These are phyloP conservation scores for Aureobasidium sp. DNA, from an alignment of 2,329 filamentous ascomycete species.

Conservation along the genomic window DNA sequence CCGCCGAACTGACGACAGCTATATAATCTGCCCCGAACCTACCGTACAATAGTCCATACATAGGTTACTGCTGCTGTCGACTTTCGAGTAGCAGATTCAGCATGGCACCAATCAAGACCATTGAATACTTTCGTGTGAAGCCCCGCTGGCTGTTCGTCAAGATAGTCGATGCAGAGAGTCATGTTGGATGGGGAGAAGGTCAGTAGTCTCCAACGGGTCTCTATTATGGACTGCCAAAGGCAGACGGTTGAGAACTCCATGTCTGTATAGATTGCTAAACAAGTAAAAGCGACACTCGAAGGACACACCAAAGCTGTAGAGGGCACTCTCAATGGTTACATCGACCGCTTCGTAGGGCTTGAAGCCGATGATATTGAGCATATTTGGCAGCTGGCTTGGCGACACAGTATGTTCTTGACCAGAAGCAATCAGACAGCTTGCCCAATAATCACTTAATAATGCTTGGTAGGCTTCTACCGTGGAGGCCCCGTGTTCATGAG, in stretches of 20 bases:
- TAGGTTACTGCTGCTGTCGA: background rate
- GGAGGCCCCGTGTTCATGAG: constrained; percentile 73
- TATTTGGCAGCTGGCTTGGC: constrained; percentile 66
- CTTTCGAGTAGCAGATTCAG: background rate
- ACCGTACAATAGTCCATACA: background rate
- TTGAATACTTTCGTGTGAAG: constrained; percentile 67
- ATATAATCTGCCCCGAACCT: background rate
- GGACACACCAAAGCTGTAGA: constrained; percentile 66
- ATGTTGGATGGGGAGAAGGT: constrained; percentile 59
- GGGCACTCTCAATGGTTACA: constrained; percentile 59
- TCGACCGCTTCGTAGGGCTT: constrained; percentile 51
- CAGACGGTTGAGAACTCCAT: too few relatives aligned
- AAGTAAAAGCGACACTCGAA: constrained; percentile 50
- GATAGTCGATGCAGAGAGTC: constrained; percentile 56
- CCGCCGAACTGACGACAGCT: background rate
- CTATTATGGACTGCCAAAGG: too few relatives aligned
- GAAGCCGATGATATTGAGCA: constrained; percentile 72
- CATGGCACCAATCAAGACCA: constrained; percentile 56
- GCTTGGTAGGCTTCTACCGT: constrained; percentile 54
- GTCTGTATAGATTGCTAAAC: too few relatives aligned
- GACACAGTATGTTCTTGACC: constrained; percentile 31
- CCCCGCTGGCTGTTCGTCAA: constrained; percentile 73
- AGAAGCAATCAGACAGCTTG: background rate
- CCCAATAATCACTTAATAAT: background rate
- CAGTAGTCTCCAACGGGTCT: too few relatives aligned